These are phyloP conservation scores for Alternaria sp. DNA, from an alignment of 2,329 filamentous ascomycete species.

Conservation along the genomic window DNA sequence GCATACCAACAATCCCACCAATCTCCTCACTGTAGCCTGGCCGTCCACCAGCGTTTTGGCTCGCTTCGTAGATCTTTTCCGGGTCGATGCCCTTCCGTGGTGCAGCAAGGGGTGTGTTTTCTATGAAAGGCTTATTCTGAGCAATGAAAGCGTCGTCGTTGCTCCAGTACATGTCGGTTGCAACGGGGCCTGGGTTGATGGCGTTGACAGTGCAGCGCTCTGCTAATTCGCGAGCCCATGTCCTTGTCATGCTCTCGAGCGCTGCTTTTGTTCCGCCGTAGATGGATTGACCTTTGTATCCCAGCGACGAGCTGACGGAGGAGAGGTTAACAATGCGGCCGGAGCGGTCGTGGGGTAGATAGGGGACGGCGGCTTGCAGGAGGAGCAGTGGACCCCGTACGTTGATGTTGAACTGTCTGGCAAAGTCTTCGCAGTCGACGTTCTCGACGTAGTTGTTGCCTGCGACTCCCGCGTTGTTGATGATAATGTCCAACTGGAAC, in stretches of 20 bases:
- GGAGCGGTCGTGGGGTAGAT: conserved; percentile 73
- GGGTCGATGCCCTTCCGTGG: conserved; percentile 69
- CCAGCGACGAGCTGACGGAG: conserved; percentile 65
- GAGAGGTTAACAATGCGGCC: conserved; percentile 71
- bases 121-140: conserved; percentile 67
- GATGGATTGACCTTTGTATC: conserved; percentile 66
- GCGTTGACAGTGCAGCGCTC: conserved; percentile 71
- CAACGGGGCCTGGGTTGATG: conserved; percentile 71
- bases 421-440: conserved; percentile 71
- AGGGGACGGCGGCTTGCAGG: conserved; percentile 74
- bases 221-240: conserved; percentile 69
- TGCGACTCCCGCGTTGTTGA: conserved; percentile 83
- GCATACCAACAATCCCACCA: conserved; percentile 78
- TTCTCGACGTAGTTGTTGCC: conserved; percentile 71
- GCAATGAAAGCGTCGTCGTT: conserved; percentile 66
- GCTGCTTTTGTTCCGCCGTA: conserved; percentile 74
- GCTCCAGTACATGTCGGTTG: conserved; percentile 68
- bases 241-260: conserved; percentile 73
- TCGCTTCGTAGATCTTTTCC: conserved; percentile 60
- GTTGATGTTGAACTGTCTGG: conserved; percentile 78
- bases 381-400: conserved; percentile 82
- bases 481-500: conserved; percentile 79
- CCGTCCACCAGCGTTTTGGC: conserved; percentile 59
- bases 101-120: conserved; percentile 70
- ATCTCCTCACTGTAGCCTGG: conserved; percentile 73